Percentiles rank a stretch among this genome's conserved stretches.
These are phyloP conservation scores for Bryoerythrophyllum caledonicum DNA, from an alignment of 225 moss, liverwort and hornwort genomes.

Conservation along the genomic window DNA sequence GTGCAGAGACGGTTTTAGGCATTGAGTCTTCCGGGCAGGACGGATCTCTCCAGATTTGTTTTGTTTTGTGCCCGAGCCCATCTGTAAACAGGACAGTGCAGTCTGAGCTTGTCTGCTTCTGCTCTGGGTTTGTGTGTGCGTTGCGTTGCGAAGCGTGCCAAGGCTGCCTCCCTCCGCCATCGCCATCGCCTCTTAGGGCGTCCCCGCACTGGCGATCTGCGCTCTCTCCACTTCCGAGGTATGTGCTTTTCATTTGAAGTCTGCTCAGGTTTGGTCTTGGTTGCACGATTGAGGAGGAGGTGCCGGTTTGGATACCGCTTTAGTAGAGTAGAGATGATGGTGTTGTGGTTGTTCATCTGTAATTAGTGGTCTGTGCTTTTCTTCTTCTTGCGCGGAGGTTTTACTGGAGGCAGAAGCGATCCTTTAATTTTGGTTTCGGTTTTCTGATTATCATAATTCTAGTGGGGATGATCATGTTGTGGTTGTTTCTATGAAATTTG, in stretches of 20 bases:
- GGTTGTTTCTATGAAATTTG: background rate
- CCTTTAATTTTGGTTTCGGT: background rate
- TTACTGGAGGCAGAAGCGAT: background rate
- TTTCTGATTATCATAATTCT: background rate
- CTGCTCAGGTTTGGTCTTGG: background rate
- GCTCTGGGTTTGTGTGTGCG: background rate
- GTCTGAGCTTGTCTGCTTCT: conserved; percentile 4
- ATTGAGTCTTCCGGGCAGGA: background rate
- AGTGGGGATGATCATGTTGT: background rate
- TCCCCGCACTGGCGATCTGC: background rate
- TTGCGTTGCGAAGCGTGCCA: conserved; percentile 34
- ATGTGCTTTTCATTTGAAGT: background rate
- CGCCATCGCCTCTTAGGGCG: conserved; percentile 10
- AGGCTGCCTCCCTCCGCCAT: conserved; percentile 21
- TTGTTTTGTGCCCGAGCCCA: conserved; percentile 21
- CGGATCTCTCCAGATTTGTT: background rate
- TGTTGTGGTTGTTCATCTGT: background rate
- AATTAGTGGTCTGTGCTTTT: background rate
- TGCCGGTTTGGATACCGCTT: background rate
- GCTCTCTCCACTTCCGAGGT: background rate
- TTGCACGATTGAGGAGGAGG: background rate
- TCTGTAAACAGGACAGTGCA: conserved; percentile 19
- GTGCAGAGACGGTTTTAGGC: background rate
- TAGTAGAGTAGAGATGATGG: too few relatives aligned
- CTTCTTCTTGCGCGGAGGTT: background rate